Evolutionary conservation across 768 basidiomycete species (phyloP).

Genomic region (Agaricus bisporus): DNA sequence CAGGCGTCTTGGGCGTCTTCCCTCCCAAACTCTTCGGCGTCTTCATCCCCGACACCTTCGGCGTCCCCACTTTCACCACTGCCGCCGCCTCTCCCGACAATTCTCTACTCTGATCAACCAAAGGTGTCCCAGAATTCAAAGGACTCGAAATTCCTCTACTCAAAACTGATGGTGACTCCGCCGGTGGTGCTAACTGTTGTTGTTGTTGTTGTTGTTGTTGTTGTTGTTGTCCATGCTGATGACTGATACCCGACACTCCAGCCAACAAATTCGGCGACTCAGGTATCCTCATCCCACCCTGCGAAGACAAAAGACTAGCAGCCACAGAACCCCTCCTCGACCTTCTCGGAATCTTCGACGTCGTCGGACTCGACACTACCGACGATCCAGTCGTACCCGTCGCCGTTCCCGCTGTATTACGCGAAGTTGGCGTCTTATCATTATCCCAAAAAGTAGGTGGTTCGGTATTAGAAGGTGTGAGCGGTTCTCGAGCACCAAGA

Average conservation of each 20-base stretch:
- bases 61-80: not conserved
- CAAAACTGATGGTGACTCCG: not conserved
- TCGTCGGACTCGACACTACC: not conserved
- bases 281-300: constrained; percentile 2
- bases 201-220: not conserved
- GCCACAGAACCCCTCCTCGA: constrained; percentile 9
- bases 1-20: constrained; percentile 1
- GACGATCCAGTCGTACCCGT: not conserved
- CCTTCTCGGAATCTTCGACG: constrained; percentile 1
- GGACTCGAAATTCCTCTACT: constrained; percentile 22
- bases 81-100: too few relatives aligned
- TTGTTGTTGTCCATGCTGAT: constrained; percentile 12
- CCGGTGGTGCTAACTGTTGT: too few relatives aligned
- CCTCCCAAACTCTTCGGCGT: not conserved
- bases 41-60: constrained; percentile 8
- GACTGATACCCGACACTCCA: constrained; percentile 21
- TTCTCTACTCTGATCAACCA: too few relatives aligned
- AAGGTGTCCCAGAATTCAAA: constrained; percentile 20
- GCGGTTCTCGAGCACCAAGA: not conserved
- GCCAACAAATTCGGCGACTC: constrained; percentile 3
- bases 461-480: not conserved
- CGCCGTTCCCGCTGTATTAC: too few relatives aligned
- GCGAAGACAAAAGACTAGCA: constrained; percentile 13
- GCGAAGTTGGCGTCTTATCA: not conserved
- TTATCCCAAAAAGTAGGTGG: too few relatives aligned